Conservation (phyloP, 768 basidiomycete genomes). For the Calocera cornea region DNA sequence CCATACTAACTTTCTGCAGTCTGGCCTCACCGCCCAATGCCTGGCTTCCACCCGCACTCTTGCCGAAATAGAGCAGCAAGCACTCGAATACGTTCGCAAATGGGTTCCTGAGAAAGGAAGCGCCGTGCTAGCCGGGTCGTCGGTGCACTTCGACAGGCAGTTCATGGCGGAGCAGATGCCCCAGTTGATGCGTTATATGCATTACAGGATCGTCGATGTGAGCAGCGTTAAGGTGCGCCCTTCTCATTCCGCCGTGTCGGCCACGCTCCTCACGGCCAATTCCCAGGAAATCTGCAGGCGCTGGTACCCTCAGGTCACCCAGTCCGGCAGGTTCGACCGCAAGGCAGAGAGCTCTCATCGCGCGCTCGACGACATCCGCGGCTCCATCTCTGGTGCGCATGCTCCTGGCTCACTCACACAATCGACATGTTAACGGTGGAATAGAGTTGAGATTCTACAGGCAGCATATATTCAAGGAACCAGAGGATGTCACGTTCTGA, state of each 20-base stretch:
- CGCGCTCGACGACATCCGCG: constrained; percentile 23
- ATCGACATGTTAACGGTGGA: not conserved
- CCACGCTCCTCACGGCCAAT: not conserved
- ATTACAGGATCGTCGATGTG: constrained; percentile 26
- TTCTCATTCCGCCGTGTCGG: not conserved
- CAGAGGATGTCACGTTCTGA: not conserved
- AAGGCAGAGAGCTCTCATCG: constrained; percentile 10
- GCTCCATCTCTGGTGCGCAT: constrained; percentile 16
- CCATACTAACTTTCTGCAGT: constrained; percentile 17
- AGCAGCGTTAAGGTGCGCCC: not conserved
- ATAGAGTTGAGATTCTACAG: constrained; percentile 20
- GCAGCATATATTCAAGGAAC: constrained; percentile 17
- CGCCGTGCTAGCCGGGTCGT: constrained; percentile 73
- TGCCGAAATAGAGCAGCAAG: constrained; percentile 43
- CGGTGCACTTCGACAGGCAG: constrained; percentile 65
- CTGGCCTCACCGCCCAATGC: constrained; percentile 72
- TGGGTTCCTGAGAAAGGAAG: constrained; percentile 58
- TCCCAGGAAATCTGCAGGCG: constrained; percentile 20
- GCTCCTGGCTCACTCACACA: not conserved
- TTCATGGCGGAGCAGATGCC: constrained; percentile 74
- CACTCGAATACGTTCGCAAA: constrained; percentile 66
- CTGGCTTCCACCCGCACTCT: constrained; percentile 52
- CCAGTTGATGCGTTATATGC: constrained; percentile 45
- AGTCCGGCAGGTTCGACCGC: not conserved
- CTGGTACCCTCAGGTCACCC: constrained; percentile 18